Conservation (phyloP, 495 filamentous ascomycete genomes). For the Hypoxylon lenormandii region DNA sequence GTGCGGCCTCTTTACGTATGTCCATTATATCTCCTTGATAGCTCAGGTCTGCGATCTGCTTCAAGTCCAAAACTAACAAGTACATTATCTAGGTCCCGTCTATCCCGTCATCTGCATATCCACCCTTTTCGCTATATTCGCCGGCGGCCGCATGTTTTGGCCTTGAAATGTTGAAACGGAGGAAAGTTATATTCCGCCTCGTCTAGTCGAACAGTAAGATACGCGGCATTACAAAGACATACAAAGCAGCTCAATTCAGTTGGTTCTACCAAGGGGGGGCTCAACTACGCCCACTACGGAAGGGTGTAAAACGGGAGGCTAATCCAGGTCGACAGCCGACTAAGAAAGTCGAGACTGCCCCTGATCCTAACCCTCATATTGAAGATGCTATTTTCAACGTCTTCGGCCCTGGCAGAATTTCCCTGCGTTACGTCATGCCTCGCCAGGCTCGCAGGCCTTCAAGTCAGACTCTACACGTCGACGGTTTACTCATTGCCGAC, state of each 20-base stretch:
- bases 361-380: too few relatives aligned
- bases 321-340: too few relatives aligned
- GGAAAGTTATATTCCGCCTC: background rate
- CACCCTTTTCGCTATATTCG: slow-evolving; percentile 38
- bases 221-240: background rate
- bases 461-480: too few relatives aligned
- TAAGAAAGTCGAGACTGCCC: too few relatives aligned
- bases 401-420: too few relatives aligned
- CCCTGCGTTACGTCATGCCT: too few relatives aligned
- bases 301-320: too few relatives aligned
- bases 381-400: too few relatives aligned
- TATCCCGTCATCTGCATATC: slow-evolving; percentile 24
- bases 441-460: too few relatives aligned
- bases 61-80: slow-evolving; percentile 13
- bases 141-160: slow-evolving; percentile 40
- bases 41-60: too few relatives aligned
- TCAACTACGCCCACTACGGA: too few relatives aligned
- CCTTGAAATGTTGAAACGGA: slow-evolving; percentile 27
- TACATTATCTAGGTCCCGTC: slow-evolving; percentile 34
- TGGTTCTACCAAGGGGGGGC: background rate
- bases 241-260: background rate
- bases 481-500: too few relatives aligned
- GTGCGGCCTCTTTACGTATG: slow-evolving; percentile 64
- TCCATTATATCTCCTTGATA: slow-evolving; percentile 17
- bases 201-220: background rate